phyloP scores from a whole-genome alignment of 2,329 filamentous ascomycete genomes.

The Ceratocystiopsis minuta region DNA sequence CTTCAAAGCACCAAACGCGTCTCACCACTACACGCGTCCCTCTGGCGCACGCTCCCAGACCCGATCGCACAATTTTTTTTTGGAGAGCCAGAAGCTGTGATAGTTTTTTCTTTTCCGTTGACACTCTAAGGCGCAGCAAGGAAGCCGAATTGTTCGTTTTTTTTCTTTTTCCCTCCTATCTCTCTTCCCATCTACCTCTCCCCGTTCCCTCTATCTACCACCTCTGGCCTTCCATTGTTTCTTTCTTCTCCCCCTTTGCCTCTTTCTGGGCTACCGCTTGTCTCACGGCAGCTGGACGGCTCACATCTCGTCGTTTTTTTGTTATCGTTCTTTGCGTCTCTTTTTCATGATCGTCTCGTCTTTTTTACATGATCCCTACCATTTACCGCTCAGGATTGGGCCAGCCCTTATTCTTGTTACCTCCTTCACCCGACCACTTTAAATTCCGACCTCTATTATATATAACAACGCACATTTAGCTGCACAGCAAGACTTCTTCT shows the following conservation, averaged over 20 bases:
- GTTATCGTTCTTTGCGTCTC: conserved; percentile 5
- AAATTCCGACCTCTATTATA: no score
- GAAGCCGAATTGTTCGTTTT: conserved; percentile 6
- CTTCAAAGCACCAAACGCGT: no score
- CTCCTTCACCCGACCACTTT: not conserved
- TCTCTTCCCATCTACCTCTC: conserved; percentile 7
- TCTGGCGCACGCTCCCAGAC: no score
- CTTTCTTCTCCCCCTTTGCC: conserved; percentile 2
- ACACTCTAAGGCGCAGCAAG: no score
- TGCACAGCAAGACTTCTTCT: conserved; percentile 22
- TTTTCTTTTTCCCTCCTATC: not conserved
- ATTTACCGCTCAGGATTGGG: not conserved
- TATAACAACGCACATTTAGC: not conserved
- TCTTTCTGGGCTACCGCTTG: not conserved
- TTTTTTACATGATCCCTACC: no score
- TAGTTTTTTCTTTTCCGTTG: no score
- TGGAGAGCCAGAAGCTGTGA: no score
- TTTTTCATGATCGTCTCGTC: not conserved
- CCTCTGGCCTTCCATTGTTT: not conserved
- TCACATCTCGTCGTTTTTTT: not conserved
- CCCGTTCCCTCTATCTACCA: not conserved
- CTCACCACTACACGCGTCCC: no score
- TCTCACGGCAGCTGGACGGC: not conserved
- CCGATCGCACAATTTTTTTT: no score
- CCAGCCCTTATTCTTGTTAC: not conserved